phyloP scores from a whole-genome alignment of 148 eudicot genomes.

The Diospyros kaki region DNA sequence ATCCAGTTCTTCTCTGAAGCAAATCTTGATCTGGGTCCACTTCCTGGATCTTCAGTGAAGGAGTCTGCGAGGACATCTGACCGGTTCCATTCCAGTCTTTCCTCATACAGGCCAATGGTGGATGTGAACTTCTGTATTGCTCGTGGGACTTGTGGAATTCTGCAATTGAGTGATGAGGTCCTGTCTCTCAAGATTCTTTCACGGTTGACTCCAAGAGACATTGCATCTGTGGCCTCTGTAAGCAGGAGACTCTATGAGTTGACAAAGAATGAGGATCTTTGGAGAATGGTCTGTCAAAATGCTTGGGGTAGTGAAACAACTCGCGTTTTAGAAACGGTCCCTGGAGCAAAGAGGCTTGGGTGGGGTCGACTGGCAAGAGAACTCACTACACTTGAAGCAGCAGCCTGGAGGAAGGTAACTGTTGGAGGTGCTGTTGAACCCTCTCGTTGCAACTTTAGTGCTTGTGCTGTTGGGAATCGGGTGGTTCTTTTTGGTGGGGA shows the following conservation, averaged over 20 bases:
- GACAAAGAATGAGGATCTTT: slow-evolving; percentile 72
- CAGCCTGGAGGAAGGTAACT: slow-evolving; percentile 70
- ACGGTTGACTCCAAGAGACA: slow-evolving; percentile 78
- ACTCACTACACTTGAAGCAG: slow-evolving; percentile 82
- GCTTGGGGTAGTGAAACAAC: slow-evolving; percentile 87
- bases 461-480: slow-evolving; percentile 87
- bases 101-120: slow-evolving; percentile 22
- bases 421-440: slow-evolving; percentile 85
- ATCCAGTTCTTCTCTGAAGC: slow-evolving; percentile 73
- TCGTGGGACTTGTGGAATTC: slow-evolving; percentile 43
- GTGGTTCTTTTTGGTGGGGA: slow-evolving; percentile 87
- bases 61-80: slow-evolving; percentile 32
- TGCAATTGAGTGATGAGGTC: slow-evolving; percentile 83
- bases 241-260: slow-evolving; percentile 58
- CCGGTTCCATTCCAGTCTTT: slow-evolving; percentile 19
- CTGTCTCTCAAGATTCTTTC: slow-evolving; percentile 76
- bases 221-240: slow-evolving; percentile 79
- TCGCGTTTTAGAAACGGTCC: slow-evolving; percentile 55
- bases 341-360: slow-evolving; percentile 50
- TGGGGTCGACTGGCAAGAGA: slow-evolving; percentile 92
- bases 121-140: too few species aligned
- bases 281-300: slow-evolving; percentile 90
- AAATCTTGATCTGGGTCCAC: slow-evolving; percentile 57
- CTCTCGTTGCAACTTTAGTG: slow-evolving; percentile 82
- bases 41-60: slow-evolving; percentile 75